Evolutionary conservation across 306 rosid genomes (phyloP), one percentile per base, ranked within the genome.

Genomic region (Morella rubra): DNA sequence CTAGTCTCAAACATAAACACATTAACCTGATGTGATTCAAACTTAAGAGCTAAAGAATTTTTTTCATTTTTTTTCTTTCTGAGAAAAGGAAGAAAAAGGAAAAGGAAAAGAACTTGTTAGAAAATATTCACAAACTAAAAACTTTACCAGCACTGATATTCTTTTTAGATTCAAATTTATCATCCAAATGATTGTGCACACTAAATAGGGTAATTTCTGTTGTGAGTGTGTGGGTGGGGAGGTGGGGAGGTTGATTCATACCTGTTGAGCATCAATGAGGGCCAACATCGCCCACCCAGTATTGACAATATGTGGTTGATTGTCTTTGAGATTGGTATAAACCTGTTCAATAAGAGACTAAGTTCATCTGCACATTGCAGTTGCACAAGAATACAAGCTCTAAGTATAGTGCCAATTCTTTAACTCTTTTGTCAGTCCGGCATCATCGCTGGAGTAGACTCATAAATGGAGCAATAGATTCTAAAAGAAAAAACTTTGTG

Each of bases 201-300:
- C 44, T 20, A 62, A 41, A 15, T 9, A 7, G 69, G 16, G 40
- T 37, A 64, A n/a, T n/a, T n/a, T n/a, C n/a, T n/a, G n/a, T n/a
- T n/a, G n/a, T n/a, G n/a, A n/a, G n/a, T n/a, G n/a, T 0, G 14
- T 14, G 13, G 13, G 3, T 5, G n/a, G 12, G 69, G 20, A 14
- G 19, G 44, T 11, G 16, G 37, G 6, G 15, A 1, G 15, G 64
- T 6, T 64, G 22, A 64, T 40, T 64, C 18, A 37, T 64, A 90
- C 98, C 94, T 87, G 98, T 46, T 84, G 89, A 27, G 93, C 96
- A 67, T 73, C 92, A 32, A 88, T 84, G 54, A 93, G 96, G 80
- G 94, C 84, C 81, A 93, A 67, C 91, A 91, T 72, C 52, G 96
- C 95, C 95, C 95, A 93, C 61, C 85, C 94, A 15, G 96, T 93